phyloP scores from a whole-genome alignment of 2,329 filamentous ascomycete species.

The Sphaerulina musiva region DNA sequence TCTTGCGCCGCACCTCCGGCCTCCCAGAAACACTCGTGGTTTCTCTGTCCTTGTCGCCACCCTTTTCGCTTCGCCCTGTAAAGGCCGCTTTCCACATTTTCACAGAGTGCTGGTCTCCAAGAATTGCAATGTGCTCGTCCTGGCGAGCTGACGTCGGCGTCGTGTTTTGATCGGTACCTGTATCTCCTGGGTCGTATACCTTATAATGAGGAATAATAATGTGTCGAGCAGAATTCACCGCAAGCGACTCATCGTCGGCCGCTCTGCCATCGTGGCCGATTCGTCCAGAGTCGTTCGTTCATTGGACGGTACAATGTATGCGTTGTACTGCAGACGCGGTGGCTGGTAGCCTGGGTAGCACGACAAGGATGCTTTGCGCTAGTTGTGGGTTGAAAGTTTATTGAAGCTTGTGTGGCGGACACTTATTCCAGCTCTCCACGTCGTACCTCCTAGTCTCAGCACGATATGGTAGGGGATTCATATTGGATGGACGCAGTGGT shows the following conservation, averaged over 20 bases:
- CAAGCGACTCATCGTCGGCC: constrained; percentile 6
- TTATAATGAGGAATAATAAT: background rate
- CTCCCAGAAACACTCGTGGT: constrained; percentile 11
- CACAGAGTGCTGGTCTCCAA: background rate
- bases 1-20: constrained; percentile 23
- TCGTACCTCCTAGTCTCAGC: no score
- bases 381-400: background rate
- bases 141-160: constrained; percentile 2
- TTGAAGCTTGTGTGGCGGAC: background rate
- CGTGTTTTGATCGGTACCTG: background rate
- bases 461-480: background rate
- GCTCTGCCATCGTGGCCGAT: constrained; percentile 2
- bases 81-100: constrained; percentile 35
- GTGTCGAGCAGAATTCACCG: background rate
- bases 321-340: constrained; percentile 7
- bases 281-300: constrained; percentile 1
- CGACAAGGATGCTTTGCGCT: background rate
- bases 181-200: constrained; percentile 3
- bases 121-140: background rate
- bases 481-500: background rate
- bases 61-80: constrained; percentile 30
- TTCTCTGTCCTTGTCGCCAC: constrained; percentile 16
- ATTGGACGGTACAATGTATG: background rate
- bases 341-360: background rate
- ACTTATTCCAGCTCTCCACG: background rate